Percentiles rank a stretch among this genome's conserved stretches.
These are phyloP conservation scores for Venturia effusa DNA, from an alignment of 2,329 filamentous ascomycete species.

Conservation along the genomic window DNA sequence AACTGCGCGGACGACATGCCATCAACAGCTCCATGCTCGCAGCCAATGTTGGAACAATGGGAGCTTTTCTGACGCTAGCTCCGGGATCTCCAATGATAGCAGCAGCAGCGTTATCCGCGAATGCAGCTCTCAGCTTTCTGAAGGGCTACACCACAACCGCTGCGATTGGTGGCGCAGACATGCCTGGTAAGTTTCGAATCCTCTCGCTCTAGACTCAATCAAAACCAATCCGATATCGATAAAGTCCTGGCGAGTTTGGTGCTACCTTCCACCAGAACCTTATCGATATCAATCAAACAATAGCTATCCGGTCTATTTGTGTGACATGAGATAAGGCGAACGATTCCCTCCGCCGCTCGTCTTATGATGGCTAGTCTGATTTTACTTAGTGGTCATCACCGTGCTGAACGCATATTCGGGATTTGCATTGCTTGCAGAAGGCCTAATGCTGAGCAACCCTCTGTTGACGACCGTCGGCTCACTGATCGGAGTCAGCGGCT, in stretches of 20 bases:
- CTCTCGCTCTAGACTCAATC: not conserved
- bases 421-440: slow-evolving; percentile 81
- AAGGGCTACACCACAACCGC: slow-evolving; percentile 84
- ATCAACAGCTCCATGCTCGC: slow-evolving; percentile 67
- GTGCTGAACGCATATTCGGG: slow-evolving; percentile 86
- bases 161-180: slow-evolving; percentile 85
- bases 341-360: not conserved
- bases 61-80: slow-evolving; percentile 70
- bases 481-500: slow-evolving; percentile 78
- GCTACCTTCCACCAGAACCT: not conserved
- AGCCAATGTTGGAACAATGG: slow-evolving; percentile 72
- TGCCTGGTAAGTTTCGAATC: slow-evolving; percentile 37
- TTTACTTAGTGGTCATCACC: slow-evolving; percentile 62
- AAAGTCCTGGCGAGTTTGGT: slow-evolving; percentile 21
- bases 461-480: slow-evolving; percentile 77
- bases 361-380: slow-evolving; percentile 18
- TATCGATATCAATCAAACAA: not conserved
- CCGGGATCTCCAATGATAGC: slow-evolving; percentile 70
- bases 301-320: not conserved
- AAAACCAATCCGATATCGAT: not conserved
- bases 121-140: slow-evolving; percentile 65
- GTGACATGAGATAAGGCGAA: not conserved
- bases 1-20: slow-evolving; percentile 62
- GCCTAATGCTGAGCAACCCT: slow-evolving; percentile 83
- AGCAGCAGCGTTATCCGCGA: slow-evolving; percentile 65